Evolutionary conservation across 495 filamentous ascomycete species (phyloP), one percentile per base, ranked within the genome.

Genomic region (Massariosphaeria phaeospora): DNA sequence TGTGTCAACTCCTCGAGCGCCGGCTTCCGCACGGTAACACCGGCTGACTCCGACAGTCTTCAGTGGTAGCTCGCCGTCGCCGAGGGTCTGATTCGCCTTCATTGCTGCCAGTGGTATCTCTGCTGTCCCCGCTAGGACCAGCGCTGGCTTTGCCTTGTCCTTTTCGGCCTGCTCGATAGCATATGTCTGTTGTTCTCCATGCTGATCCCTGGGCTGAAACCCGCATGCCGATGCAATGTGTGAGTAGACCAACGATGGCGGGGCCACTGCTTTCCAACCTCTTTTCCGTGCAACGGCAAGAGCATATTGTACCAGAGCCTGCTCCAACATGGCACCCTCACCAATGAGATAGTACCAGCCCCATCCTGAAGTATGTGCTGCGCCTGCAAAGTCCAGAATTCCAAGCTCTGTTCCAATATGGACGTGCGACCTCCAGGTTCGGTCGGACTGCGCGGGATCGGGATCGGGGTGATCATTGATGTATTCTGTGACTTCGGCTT

Each of bases 311-410:
- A 96, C 69, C 0, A 98, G 78, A 0, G 93, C 93, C 66, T 96
- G 91, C 67, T 97, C 93, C 1, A 98, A 78, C 68, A 93, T 78
- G 0, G 89, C 91, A 7, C 83, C 90, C 57, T 94, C 91, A 69
- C 94, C 86, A 27, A 84, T 76, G 0, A 98, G 81, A 68, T 85
- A 96, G 70, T 98, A 98, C 89, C 90, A 98, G 0, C 93, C 93
- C 91, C 91, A 97, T 13, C 93, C 93, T 29, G 83, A 86, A 17
- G 86, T 83, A 8, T 79, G 83, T 17, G 81, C 83, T 2, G 90
- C 88, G 46, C 75, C 80, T 10, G 83, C 75, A 64, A 98, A 96
- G 70, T 98, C 94, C 41, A 98, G 72, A 1, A 97, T 73, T 18
- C 82, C 78, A 0, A 98, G 78, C 57, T 86, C 79, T 1, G 79